Base-by-base conservation (phyloP, 2,329 filamentous ascomycete species). In the Penicillium sp. region DNA sequence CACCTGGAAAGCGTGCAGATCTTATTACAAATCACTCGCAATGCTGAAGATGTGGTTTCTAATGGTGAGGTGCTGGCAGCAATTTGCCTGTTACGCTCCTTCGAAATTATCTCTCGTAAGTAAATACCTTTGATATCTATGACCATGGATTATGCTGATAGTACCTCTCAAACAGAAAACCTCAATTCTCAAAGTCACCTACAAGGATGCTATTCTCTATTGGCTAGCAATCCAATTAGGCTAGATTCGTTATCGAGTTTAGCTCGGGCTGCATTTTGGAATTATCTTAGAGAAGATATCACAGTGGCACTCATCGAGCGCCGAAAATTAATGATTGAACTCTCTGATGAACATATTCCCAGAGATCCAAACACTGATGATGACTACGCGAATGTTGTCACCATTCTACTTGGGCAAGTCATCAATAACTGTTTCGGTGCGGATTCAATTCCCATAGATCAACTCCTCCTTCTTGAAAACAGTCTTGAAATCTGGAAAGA, bases 221-320 rank as follows among this genome's bases (percentile, higher is more conserved):
- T 72, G 1, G 72, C 70, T 1, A 61, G 66, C 4, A 60, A 64
- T 7, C 40, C 61, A 27, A 46, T 63, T 3, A 29, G n/a, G 10
- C 34, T 32, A 27, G 54, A 62, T 0, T 33, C 60, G 1, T 57
- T 60, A 0, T 51, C 62, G 2, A 67, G 67, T 0, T 57, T 80
- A 0, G 54, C 72, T 2, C 67, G 67, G 3, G 73, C 77, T 1
- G 78, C 78, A 0, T 77, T 78, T 48, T 81, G 78, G 78, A 81
- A 81, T 52, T 80, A 80, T 46, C 68, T 81, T 0, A 71, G 78
- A 1, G 78, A 81, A 59, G 78, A 81, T 30, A 80, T 81, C n/a
- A 80, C 79, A 0, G 78, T 80, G n/a, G 77, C 77, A n/a, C 59
- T 81, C 1, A 78, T 77, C 33, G 67, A 75, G 30, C 60, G 66